These are phyloP conservation scores for Xerocomellus intermedius DNA, from an alignment of 768 basidiomycete genomes.

Conservation along the genomic window DNA sequence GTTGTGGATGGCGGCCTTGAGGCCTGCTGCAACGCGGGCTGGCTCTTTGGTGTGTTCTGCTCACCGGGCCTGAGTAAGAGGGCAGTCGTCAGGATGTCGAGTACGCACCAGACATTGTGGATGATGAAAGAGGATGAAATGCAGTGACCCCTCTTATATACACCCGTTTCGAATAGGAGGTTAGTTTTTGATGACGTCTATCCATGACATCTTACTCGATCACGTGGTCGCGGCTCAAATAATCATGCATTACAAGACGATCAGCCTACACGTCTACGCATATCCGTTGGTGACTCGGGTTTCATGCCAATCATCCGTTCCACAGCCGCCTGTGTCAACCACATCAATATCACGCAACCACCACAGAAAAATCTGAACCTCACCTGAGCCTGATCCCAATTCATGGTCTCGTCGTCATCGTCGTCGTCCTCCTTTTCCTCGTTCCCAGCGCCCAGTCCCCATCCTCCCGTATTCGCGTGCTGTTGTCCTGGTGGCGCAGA, in stretches of 20 bases:
- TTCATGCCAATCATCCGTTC: slow-evolving; percentile 61
- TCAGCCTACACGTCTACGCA: slow-evolving; percentile 28
- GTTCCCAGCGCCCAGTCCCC: slow-evolving; percentile 67
- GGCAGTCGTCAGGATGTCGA: rapidly evolving
- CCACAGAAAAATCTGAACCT: background rate
- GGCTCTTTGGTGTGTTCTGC: slow-evolving; percentile 39
- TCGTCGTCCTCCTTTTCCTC: slow-evolving; percentile 63
- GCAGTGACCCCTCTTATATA: background rate
- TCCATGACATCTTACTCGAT: background rate
- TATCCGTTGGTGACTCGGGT: slow-evolving; percentile 25
- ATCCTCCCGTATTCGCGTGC: slow-evolving; percentile 60
- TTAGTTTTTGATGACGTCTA: slow-evolving; percentile 12
- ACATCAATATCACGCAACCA: background rate
- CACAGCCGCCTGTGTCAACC: slow-evolving; percentile 43
- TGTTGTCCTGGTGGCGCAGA: slow-evolving; percentile 38
- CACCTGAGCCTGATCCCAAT: slow-evolving; percentile 74
- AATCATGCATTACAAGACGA: slow-evolving; percentile 1
- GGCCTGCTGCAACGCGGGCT: slow-evolving; percentile 50
- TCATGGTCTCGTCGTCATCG: slow-evolving; percentile 60
- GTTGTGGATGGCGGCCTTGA: slow-evolving; percentile 59
- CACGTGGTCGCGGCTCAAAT: slow-evolving; percentile 9
- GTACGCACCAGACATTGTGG: slow-evolving; percentile 17
- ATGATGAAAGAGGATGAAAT: background rate
- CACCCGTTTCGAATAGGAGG: slow-evolving; percentile 6
- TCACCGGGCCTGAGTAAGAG: background rate